Evolutionary conservation across 352 stramenopile species (phyloP).

Genomic region (Globisporangium paddicum): DNA sequence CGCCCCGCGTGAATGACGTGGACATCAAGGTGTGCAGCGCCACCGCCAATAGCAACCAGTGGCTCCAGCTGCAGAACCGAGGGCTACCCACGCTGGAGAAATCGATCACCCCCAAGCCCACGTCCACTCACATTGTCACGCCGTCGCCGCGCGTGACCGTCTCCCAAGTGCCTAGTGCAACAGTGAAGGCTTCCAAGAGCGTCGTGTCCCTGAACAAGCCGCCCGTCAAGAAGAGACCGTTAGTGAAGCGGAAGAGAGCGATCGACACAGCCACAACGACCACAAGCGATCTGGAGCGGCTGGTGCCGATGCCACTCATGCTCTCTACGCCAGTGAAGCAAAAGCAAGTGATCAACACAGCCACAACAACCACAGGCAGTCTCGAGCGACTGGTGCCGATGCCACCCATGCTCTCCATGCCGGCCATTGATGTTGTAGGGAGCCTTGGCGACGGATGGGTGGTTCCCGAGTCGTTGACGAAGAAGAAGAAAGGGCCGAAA

Average conservation of each 20-base stretch:
- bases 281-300: neutral
- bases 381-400: neutral
- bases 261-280: no score
- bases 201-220: constrained; percentile 3
- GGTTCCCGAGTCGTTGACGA: neutral
- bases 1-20: neutral
- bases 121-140: neutral
- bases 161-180: neutral
- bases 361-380: no score
- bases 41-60: neutral
- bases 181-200: neutral
- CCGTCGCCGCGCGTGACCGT: neutral
- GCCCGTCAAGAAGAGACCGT: neutral
- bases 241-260: constrained; percentile 5
- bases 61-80: neutral
- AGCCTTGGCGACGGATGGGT: neutral
- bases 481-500: neutral
- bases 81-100: neutral
- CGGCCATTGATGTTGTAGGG: neutral
- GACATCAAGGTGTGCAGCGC: neutral
- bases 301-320: neutral
- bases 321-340: neutral
- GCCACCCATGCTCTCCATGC: neutral
- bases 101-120: neutral
- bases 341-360: neutral